Evolutionary conservation across 441 rosid species (phyloP).

Genomic region (Heliophila coronopifolia): DNA sequence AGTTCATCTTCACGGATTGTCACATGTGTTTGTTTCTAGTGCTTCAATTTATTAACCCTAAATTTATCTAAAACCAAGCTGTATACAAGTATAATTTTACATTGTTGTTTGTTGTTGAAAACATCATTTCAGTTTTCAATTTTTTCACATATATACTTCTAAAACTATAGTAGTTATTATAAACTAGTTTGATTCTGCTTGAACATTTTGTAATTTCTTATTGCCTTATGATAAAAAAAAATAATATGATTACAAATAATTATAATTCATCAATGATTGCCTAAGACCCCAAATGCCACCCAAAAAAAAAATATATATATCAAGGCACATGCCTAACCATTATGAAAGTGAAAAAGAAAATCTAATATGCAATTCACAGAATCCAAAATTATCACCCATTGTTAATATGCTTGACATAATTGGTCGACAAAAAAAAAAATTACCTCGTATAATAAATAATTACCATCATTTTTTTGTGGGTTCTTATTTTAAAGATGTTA

Average conservation of each 20-base stretch:
- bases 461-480: too few species aligned
- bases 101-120: too few species aligned
- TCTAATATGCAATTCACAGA: background rate
- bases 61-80: too few species aligned
- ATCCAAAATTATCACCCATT: background rate
- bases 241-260: conserved; percentile 1
- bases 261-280: conserved; percentile 25
- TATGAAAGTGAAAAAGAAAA: background rate
- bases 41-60: too few species aligned
- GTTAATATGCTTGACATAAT: conserved; percentile 4
- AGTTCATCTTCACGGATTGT: too few species aligned
- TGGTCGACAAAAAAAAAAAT: conserved; percentile 12
- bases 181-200: background rate
- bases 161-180: too few species aligned
- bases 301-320: background rate
- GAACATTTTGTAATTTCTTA: background rate
- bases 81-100: too few species aligned
- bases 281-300: conserved; percentile 21
- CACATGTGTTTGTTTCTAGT: too few species aligned
- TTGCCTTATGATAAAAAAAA: background rate
- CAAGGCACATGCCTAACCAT: conserved; percentile 24
- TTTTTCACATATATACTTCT: too few species aligned
- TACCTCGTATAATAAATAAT: conserved; percentile 21
- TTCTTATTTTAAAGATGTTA: too few species aligned
- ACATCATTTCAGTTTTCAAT: too few species aligned